phyloP scores from a whole-genome alignment of 2,329 filamentous ascomycete genomes.

The Colletotrichum filicis region DNA sequence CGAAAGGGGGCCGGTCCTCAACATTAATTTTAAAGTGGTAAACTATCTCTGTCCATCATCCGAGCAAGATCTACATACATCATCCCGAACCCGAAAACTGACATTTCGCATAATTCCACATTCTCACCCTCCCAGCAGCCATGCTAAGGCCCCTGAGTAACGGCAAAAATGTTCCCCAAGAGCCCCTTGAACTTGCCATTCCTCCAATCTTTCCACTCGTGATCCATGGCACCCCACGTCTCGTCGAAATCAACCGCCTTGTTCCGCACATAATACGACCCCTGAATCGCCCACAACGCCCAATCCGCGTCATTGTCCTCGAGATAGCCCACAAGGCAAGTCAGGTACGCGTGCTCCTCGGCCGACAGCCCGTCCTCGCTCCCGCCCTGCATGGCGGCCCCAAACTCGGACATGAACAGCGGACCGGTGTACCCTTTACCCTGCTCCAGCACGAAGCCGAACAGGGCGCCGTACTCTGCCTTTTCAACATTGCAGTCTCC shows the following conservation, averaged over 20 bases:
- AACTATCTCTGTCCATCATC: background rate
- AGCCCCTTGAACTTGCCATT: constrained; percentile 48
- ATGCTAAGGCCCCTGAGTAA: constrained; percentile 48
- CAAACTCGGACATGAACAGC: constrained; percentile 69
- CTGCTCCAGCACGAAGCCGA: constrained; percentile 64
- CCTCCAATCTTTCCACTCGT: constrained; percentile 51
- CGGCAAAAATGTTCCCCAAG: constrained; percentile 51
- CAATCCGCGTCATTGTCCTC: constrained; percentile 67
- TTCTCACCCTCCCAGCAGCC: background rate
- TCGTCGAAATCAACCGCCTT: constrained; percentile 62
- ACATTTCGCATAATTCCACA: background rate
- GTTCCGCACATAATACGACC: constrained; percentile 68
- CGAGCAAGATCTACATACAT: background rate
- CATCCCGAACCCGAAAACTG: background rate
- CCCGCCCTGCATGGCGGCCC: constrained; percentile 60
- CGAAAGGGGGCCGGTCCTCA: background rate
- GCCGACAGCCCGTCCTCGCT: constrained; percentile 52
- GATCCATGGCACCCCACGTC: constrained; percentile 61
- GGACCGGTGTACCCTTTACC: constrained; percentile 60
- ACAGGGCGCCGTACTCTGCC: constrained; percentile 56
- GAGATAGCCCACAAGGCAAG: constrained; percentile 64
- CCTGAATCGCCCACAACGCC: constrained; percentile 68
- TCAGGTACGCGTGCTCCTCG: constrained; percentile 59
- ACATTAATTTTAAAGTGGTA: too few relatives aligned
- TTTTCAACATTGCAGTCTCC: constrained; percentile 55